Conservation (phyloP, 2,329 filamentous ascomycete species). For the Fusarium praegraminearum region DNA sequence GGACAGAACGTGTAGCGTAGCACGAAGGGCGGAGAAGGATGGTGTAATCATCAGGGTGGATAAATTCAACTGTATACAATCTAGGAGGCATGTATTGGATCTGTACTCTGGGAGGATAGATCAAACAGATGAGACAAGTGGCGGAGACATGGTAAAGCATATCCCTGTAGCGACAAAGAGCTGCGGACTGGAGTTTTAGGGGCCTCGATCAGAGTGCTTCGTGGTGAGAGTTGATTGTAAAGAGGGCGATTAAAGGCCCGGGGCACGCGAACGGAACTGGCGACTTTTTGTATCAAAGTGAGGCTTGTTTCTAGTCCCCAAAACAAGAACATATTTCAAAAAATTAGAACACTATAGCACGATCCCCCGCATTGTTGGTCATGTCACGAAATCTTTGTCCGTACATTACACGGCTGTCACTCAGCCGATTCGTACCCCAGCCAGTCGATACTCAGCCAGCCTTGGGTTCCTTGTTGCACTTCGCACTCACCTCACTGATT, state of each 20-base stretch:
- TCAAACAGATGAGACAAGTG: slow-evolving; percentile 12
- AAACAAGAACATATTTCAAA: slow-evolving; percentile 41
- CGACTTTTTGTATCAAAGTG: slow-evolving; percentile 31
- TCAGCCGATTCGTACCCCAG: neutral
- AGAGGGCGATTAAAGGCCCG: slow-evolving; percentile 18
- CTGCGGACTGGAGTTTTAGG: slow-evolving; percentile 44
- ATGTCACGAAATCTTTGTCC: neutral
- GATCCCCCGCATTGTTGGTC: neutral
- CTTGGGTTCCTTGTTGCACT: slow-evolving; percentile 32
- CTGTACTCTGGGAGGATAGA: slow-evolving; percentile 16
- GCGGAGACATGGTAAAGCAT: slow-evolving; percentile 28
- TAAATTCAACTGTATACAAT: slow-evolving; percentile 39
- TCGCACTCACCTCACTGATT: slow-evolving; percentile 55
- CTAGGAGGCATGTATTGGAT: slow-evolving; percentile 34
- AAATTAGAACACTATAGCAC: slow-evolving; percentile 21
- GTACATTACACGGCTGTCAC: neutral
- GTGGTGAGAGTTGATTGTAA: slow-evolving; percentile 30
- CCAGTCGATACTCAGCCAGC: slow-evolving; percentile 8
- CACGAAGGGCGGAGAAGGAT: slow-evolving; percentile 29
- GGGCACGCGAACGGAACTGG: slow-evolving; percentile 19
- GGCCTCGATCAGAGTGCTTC: slow-evolving; percentile 30
- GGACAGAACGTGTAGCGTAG: slow-evolving; percentile 21
- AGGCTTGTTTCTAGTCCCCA: slow-evolving; percentile 32
- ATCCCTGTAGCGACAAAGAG: slow-evolving; percentile 38
- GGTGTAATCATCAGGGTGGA: slow-evolving; percentile 18